phyloP scores from a whole-genome alignment of 2,329 filamentous ascomycete genomes.

The Xylariomycetidae sp. region DNA sequence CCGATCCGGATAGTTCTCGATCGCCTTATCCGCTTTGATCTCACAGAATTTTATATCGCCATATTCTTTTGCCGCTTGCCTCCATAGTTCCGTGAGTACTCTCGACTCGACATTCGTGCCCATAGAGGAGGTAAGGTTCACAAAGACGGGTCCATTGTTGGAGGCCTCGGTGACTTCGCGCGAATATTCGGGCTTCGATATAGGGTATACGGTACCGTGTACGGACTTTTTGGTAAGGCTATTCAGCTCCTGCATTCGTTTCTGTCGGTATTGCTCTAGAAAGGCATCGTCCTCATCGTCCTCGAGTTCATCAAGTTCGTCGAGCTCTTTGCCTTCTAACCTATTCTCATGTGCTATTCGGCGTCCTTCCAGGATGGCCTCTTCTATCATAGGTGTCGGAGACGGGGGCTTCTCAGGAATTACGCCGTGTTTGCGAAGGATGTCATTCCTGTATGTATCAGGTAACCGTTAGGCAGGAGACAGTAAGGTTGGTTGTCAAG shows the following conservation, averaged over 20 bases:
- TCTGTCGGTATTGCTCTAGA: slow-evolving; percentile 79
- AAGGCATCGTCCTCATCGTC: slow-evolving; percentile 95
- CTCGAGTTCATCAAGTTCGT: slow-evolving; percentile 89
- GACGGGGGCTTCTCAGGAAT: slow-evolving; percentile 98
- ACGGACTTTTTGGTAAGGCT: slow-evolving; percentile 70
- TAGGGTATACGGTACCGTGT: slow-evolving; percentile 86
- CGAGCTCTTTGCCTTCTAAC: slow-evolving; percentile 88
- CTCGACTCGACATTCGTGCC: slow-evolving; percentile 82
- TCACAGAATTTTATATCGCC: slow-evolving; percentile 97
- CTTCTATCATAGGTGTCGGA: slow-evolving; percentile 92
- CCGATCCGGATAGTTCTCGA: slow-evolving; percentile 90
- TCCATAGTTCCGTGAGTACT: slow-evolving; percentile 80
- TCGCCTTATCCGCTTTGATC: slow-evolving; percentile 86
- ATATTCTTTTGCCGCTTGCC: slow-evolving; percentile 76
- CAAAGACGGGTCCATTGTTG: slow-evolving; percentile 61
- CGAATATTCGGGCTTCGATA: slow-evolving; percentile 91
- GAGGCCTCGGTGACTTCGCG: slow-evolving; percentile 90
- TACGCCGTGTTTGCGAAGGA: slow-evolving; percentile 90
- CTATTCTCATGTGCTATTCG: slow-evolving; percentile 85
- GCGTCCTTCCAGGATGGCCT: slow-evolving; percentile 81
- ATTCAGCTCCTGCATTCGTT: slow-evolving; percentile 79
- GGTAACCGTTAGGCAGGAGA: too few species aligned
- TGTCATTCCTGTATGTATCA: slow-evolving; percentile 78
- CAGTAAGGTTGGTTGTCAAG: slow-evolving; percentile 1
- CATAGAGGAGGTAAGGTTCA: slow-evolving; percentile 74